Evolutionary conservation across 2,329 filamentous ascomycete genomes (phyloP).

Genomic region (Dissoconium aciculare): DNA sequence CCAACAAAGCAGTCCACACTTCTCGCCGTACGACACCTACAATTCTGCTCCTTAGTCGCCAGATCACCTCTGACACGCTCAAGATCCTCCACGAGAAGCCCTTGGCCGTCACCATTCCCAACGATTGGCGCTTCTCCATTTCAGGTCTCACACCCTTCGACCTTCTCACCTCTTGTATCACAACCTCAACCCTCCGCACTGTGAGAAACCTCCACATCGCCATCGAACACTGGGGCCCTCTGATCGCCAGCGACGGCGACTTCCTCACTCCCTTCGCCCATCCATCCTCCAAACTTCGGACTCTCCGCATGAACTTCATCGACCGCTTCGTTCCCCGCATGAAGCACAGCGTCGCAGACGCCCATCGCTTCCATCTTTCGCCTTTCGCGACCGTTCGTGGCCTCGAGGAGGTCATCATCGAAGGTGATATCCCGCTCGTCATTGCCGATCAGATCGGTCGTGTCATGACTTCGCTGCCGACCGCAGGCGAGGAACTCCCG

Average conservation of each 20-base stretch:
- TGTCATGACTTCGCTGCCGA: constrained; percentile 10
- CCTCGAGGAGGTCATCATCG: constrained; percentile 13
- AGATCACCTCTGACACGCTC: constrained; percentile 21
- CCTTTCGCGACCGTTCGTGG: constrained; percentile 9
- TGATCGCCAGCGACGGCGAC: constrained; percentile 11
- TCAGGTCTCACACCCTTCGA: constrained; percentile 2
- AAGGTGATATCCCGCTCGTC: constrained; percentile 15
- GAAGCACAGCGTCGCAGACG: neutral
- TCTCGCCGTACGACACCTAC: constrained; percentile 16
- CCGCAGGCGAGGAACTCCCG: constrained; percentile 5
- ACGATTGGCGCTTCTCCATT: constrained; percentile 4
- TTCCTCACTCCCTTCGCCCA: constrained; percentile 9
- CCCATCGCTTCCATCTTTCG: neutral
- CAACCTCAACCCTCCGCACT: constrained; percentile 10
- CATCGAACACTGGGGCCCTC: constrained; percentile 15
- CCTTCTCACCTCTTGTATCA: constrained; percentile 14
- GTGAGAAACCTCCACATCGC: constrained; percentile 13
- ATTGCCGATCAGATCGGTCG: constrained; percentile 11
- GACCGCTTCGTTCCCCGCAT: constrained; percentile 8
- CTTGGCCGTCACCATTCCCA: constrained; percentile 14
- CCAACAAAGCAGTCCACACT: constrained; percentile 4
- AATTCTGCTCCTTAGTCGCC: constrained; percentile 23
- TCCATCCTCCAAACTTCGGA: constrained; percentile 6
- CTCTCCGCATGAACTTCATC: constrained; percentile 12
- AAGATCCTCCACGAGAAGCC: constrained; percentile 19